Base-by-base conservation (phyloP, 225 moss, liverwort and hornwort genomes). In the Takakia lepidozioides region DNA sequence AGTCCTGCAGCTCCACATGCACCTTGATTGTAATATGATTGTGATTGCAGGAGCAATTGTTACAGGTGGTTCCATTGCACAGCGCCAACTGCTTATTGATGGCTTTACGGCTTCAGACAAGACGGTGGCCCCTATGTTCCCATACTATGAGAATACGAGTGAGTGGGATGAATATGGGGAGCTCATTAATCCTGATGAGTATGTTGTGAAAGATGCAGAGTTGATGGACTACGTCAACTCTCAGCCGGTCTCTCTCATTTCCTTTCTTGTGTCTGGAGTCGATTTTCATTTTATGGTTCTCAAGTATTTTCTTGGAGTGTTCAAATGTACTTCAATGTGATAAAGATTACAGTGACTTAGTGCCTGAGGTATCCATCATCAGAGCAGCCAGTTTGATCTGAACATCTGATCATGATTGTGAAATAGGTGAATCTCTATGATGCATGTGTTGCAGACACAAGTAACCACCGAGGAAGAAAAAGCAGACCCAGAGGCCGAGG, bases 101-200 rank as follows among this genome's bases (percentile, higher is more conserved):
- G 98, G 98, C 32, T 98, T 98, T 48, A 78, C 65, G 2, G 48
- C 75, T 56, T 80, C 91, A 54, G 71, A 75, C 19, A 76, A 73
- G 29, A 68, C 91, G 63, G 83, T 76, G 27, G 85, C 71, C 29
- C 87, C 98, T 34, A 98, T 98, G 91, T 98, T 98, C 43, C 91
- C 98, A 39, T 59, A 82, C 24, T 77, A 79, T 36, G 91, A 91
- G 56, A 85, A 75, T 23, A 55, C 74, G 45, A 81, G 80, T 58
- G 98, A 98, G 44, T 98, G 98, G 98, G 98, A 98, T 63, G 98
- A 98, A 56, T 98, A 87, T 60, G 98, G 98, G 35, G 98, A 98
- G 62, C 84, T 98, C 25, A 98, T 98, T 49, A 88, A 85, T 51
- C 87, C 98, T 36, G 85, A 98, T 40, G 91, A 98, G 51, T 91